Evolutionary conservation across 2,329 filamentous ascomycete species (phyloP).

Genomic region (Fusarium ambrosium): DNA sequence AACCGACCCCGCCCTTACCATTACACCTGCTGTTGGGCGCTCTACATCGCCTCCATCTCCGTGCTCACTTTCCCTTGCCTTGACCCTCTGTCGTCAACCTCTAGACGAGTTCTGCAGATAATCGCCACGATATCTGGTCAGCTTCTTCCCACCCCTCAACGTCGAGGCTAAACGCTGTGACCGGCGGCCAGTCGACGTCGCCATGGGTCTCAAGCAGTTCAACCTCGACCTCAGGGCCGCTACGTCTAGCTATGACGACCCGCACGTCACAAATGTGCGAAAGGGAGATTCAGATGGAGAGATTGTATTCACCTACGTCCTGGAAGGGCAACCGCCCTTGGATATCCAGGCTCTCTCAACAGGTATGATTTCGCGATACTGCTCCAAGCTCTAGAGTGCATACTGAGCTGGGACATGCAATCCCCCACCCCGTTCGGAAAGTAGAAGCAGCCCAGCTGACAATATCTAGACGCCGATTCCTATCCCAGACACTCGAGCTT

Average conservation of each 20-base stretch:
- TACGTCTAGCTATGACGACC: slow-evolving; percentile 53
- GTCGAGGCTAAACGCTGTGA: not conserved
- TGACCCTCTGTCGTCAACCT: not conserved
- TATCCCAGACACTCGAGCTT: slow-evolving; percentile 58
- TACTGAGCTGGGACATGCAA: not conserved
- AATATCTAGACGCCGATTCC: slow-evolving; percentile 47
- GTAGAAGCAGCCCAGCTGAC: not conserved
- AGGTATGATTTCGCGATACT: slow-evolving; percentile 43
- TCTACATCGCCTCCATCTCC: not conserved
- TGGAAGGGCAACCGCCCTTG: slow-evolving; percentile 45
- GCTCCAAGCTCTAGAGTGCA: not conserved
- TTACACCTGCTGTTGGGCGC: not conserved
- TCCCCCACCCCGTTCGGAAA: not conserved
- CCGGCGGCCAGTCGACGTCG: not conserved
- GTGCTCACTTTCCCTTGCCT: not conserved
- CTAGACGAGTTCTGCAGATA: not conserved
- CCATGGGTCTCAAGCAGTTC: slow-evolving; percentile 77
- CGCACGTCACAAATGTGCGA: slow-evolving; percentile 67
- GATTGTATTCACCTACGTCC: slow-evolving; percentile 70
- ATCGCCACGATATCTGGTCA: not conserved
- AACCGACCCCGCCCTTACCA: not conserved
- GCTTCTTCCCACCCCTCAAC: not conserved
- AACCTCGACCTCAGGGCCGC: slow-evolving; percentile 66
- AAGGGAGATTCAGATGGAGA: slow-evolving; percentile 79
- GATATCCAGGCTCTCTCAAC: slow-evolving; percentile 55